These are phyloP conservation scores for Didymella pomorum DNA, from an alignment of 2,329 filamentous ascomycete genomes.

Conservation along the genomic window DNA sequence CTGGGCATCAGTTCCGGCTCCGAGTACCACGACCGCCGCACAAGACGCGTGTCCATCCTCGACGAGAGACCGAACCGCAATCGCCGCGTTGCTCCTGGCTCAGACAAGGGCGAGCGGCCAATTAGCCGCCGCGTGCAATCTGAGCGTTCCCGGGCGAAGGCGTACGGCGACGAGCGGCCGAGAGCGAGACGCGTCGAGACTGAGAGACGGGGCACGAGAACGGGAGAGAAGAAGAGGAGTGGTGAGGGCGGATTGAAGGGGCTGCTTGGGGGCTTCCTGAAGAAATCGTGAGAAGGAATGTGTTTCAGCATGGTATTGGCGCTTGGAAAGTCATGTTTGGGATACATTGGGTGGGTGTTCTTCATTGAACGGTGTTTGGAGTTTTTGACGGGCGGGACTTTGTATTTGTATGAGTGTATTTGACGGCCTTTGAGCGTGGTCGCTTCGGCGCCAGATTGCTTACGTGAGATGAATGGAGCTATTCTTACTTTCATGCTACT, in stretches of 20 bases:
- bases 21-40: conserved; percentile 39
- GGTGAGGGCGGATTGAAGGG: conserved; percentile 42
- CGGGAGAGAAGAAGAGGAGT: conserved; percentile 41
- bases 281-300: no score
- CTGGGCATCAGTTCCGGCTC: conserved; percentile 40
- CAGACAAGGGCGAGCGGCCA: conserved; percentile 40
- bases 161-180: conserved; percentile 34
- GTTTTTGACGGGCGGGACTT: conserved; percentile 4
- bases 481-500: no score
- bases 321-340: conserved; percentile 5
- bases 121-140: conserved; percentile 39
- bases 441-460: not conserved
- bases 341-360: conserved; percentile 13
- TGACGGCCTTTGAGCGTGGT: conserved; percentile 7
- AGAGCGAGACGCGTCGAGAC: conserved; percentile 34
- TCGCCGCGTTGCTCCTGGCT: conserved; percentile 40
- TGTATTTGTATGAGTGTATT: conserved; percentile 21
- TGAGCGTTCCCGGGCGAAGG: conserved; percentile 38
- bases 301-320: not conserved
- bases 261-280: conserved; percentile 45
- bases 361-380: conserved; percentile 9
- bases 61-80: conserved; percentile 42
- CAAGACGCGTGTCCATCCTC: conserved; percentile 35
- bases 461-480: no score
- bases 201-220: conserved; percentile 18